These are phyloP conservation scores for Verticillium tricorpus DNA, from an alignment of 2,329 filamentous ascomycete species.

Conservation along the genomic window DNA sequence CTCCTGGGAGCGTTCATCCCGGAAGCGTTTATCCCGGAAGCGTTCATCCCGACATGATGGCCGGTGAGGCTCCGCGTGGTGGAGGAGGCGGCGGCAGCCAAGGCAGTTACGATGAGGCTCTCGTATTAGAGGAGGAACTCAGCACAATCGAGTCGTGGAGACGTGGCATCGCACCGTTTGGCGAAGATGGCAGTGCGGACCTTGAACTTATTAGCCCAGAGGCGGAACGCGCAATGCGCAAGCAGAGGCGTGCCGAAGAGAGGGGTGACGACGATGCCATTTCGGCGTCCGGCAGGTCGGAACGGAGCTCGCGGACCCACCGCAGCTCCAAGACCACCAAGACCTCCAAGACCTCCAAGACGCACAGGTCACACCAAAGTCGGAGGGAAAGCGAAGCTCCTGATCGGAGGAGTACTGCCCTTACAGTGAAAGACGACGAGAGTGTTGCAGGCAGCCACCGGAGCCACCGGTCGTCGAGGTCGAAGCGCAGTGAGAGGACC, in stretches of 20 bases:
- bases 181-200: slow-evolving; percentile 44
- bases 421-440: slow-evolving; percentile 16
- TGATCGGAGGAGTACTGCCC: slow-evolving; percentile 6
- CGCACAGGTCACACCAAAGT: slow-evolving; percentile 22
- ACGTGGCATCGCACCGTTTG: slow-evolving; percentile 46
- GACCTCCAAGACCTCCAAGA: slow-evolving; percentile 21
- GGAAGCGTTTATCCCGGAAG: slow-evolving; percentile 3
- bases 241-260: slow-evolving; percentile 23
- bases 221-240: slow-evolving; percentile 42
- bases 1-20: slow-evolving; percentile 2
- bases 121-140: slow-evolving; percentile 54
- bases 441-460: slow-evolving; percentile 36
- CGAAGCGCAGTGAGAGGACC: slow-evolving; percentile 26
- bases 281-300: slow-evolving; percentile 26
- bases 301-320: slow-evolving; percentile 16
- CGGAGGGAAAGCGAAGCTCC: slow-evolving; percentile 16
- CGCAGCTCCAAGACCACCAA: slow-evolving; percentile 20
- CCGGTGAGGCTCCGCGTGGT: neutral
- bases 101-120: slow-evolving; percentile 44
- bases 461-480: slow-evolving; percentile 21
- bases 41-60: slow-evolving; percentile 1
- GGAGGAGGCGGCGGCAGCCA: slow-evolving; percentile 14
- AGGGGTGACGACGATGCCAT: slow-evolving; percentile 27
- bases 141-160: slow-evolving; percentile 56
- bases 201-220: slow-evolving; percentile 54